Conservation (phyloP, 257 asterid species). For the Penstemon newberryi region DNA sequence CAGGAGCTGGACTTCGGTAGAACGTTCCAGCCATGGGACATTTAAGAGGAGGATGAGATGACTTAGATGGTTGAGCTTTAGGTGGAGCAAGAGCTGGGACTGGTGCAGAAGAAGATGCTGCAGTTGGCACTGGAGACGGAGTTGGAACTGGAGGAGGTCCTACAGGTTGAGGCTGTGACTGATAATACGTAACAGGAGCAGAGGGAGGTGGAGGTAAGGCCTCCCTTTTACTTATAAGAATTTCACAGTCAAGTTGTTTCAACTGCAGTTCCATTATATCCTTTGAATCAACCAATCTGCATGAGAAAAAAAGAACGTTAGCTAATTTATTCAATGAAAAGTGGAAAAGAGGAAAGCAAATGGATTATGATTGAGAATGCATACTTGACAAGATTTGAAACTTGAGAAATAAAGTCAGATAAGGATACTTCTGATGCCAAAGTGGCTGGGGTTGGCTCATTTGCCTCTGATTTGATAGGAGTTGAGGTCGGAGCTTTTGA, state of each 20-base stretch:
- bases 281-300: slow-evolving; percentile 81
- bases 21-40: slow-evolving; percentile 76
- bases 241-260: slow-evolving; percentile 53
- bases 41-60: slow-evolving; percentile 63
- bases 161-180: slow-evolving; percentile 56
- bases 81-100: slow-evolving; percentile 38
- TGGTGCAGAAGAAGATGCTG: slow-evolving; percentile 37
- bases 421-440: slow-evolving; percentile 65
- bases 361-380: slow-evolving; percentile 32
- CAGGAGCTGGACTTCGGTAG: slow-evolving; percentile 65
- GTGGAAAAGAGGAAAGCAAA: slow-evolving; percentile 18
- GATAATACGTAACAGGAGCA: slow-evolving; percentile 49
- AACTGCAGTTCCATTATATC: slow-evolving; percentile 60
- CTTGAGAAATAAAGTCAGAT: slow-evolving; percentile 69
- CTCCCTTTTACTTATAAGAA: slow-evolving; percentile 65
- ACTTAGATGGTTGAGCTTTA: slow-evolving; percentile 40
- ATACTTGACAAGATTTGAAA: slow-evolving; percentile 74
- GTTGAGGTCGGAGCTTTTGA: slow-evolving; percentile 42
- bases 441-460: slow-evolving; percentile 29
- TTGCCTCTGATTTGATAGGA: slow-evolving; percentile 37
- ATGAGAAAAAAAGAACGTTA: slow-evolving; percentile 8
- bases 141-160: slow-evolving; percentile 39
- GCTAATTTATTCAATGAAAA: background rate
- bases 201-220: slow-evolving; percentile 72
- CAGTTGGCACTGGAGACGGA: slow-evolving; percentile 43